phyloP scores from a whole-genome alignment of 768 basidiomycete species.

The Panus rudis region DNA sequence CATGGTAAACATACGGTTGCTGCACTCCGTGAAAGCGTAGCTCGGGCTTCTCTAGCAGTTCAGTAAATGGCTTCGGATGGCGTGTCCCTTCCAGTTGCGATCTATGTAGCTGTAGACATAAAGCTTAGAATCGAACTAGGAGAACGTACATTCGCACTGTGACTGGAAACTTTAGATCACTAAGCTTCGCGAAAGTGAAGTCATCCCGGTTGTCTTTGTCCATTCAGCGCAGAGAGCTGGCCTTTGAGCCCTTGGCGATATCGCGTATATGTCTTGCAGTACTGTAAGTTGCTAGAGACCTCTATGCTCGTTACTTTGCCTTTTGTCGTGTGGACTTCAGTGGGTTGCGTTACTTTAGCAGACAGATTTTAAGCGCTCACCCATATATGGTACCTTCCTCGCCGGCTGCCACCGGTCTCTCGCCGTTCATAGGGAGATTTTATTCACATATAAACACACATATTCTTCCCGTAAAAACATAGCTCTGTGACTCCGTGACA shows the following conservation, averaged over 20 bases:
- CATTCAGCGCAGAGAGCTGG: constrained; percentile 25
- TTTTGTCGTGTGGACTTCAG: no score
- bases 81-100: constrained; percentile 83
- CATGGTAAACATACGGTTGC: constrained; percentile 51
- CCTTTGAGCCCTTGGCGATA: neutral
- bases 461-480: no score
- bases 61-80: constrained; percentile 63
- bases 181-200: constrained; percentile 87
- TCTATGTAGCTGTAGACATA: constrained; percentile 35
- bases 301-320: no score
- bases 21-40: constrained; percentile 79
- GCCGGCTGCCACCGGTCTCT: no score
- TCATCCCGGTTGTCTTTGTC: constrained; percentile 72
- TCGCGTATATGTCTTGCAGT: no score
- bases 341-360: no score
- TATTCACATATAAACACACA: no score
- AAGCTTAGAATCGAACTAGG: neutral
- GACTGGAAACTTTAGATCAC: constrained; percentile 81
- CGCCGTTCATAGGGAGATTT: no score
- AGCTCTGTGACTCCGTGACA: no score
- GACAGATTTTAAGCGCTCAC: no score
- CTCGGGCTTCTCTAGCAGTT: constrained; percentile 78
- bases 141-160: constrained; percentile 70
- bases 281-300: no score
- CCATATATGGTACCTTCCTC: no score